Conservation (phyloP, 306 rosid species). For the Prunus campanulata region DNA sequence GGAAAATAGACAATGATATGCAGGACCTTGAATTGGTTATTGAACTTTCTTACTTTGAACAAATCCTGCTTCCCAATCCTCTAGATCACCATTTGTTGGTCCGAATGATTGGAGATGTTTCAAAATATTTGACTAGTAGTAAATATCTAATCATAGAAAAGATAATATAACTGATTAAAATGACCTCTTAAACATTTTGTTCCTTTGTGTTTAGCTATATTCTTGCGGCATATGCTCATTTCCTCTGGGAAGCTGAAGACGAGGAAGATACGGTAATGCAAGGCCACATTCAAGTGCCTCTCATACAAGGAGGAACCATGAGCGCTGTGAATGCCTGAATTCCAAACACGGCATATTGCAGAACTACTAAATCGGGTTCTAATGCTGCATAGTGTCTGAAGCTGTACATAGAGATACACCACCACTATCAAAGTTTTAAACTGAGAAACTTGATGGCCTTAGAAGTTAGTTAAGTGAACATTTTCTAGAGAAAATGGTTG, state of each 20-base stretch:
- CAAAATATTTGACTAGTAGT: neutral
- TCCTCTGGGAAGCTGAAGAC: slow-evolving; percentile 75
- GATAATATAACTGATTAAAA: neutral
- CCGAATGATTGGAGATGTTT: neutral
- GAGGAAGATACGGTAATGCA: slow-evolving; percentile 35
- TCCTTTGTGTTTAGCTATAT: slow-evolving; percentile 49
- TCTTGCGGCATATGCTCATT: slow-evolving; percentile 73
- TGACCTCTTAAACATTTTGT: slow-evolving; percentile 4
- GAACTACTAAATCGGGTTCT: neutral
- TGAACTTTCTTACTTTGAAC: neutral
- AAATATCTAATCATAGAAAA: neutral
- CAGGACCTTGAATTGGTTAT: too few species aligned
- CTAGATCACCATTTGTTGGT: neutral
- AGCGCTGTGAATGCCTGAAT: slow-evolving; percentile 21
- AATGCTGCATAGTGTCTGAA: slow-evolving; percentile 11
- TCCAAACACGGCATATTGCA: neutral
- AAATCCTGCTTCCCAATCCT: neutral
- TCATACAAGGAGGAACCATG: slow-evolving; percentile 23
- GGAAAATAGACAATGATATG: too few species aligned
- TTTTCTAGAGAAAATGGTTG: neutral
- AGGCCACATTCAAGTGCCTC: slow-evolving; percentile 15
- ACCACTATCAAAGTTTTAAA: neutral
- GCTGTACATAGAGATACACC: neutral
- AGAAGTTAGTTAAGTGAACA: neutral
- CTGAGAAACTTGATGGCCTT: neutral